phyloP scores from a whole-genome alignment of 495 filamentous ascomycete species.

The Neurospora sublineolata region DNA sequence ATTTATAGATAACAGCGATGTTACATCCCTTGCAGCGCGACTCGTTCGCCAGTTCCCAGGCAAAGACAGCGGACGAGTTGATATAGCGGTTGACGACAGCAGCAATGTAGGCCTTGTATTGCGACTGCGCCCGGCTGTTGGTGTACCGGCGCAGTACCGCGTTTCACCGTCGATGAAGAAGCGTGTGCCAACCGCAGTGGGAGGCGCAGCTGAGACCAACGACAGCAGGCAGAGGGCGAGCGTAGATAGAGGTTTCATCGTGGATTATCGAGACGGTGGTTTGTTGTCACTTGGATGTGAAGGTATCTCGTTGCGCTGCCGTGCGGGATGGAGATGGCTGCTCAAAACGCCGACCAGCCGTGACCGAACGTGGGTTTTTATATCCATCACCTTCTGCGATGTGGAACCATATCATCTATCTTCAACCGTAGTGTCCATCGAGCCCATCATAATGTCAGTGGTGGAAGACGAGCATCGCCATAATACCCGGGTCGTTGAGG shows the following conservation, averaged over 20 bases:
- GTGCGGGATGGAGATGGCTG: too few relatives aligned
- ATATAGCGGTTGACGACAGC: constrained; percentile 51
- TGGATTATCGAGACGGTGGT: not conserved
- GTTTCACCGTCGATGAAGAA: constrained; percentile 54
- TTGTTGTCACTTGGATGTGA: not conserved
- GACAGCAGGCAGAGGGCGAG: constrained; percentile 15
- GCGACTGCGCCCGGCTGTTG: constrained; percentile 39
- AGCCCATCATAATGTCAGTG: not conserved
- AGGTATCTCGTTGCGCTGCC: too few relatives aligned
- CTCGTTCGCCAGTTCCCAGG: constrained; percentile 66
- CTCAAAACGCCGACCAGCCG: not conserved
- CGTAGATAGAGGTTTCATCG: constrained; percentile 11
- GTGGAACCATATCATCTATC: not conserved
- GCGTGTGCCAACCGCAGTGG: constrained; percentile 13
- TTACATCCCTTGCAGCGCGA: constrained; percentile 52
- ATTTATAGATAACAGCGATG: constrained; percentile 46
- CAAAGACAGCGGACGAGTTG: constrained; percentile 47
- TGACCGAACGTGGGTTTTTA: not conserved
- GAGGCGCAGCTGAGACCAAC: constrained; percentile 3
- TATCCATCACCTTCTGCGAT: not conserved
- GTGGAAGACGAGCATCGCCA: not conserved
- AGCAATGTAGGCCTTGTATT: constrained; percentile 53
- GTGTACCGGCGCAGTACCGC: constrained; percentile 54
- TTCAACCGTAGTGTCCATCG: not conserved
- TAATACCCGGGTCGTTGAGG: constrained; percentile 4